Percentiles rank a stretch among this genome's conserved stretches.
These are phyloP conservation scores for Fusarium domesticum DNA, from an alignment of 2,329 filamentous ascomycete genomes.

Conservation along the genomic window DNA sequence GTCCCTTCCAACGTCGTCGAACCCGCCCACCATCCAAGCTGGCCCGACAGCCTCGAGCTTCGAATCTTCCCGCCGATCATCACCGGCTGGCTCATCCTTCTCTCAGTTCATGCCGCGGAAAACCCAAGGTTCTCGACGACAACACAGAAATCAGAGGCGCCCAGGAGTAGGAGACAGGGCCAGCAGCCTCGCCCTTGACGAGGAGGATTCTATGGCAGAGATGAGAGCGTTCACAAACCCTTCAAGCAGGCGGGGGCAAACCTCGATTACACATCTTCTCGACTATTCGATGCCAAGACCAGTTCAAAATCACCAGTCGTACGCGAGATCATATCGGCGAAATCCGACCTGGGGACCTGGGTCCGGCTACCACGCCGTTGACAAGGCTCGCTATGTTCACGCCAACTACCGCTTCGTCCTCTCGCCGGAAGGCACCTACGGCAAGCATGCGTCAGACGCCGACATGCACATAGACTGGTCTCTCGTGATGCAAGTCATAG, in stretches of 20 bases:
- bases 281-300: constrained; percentile 81
- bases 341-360: constrained; percentile 81
- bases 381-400: constrained; percentile 88
- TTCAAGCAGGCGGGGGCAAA: constrained; percentile 81
- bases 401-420: constrained; percentile 98
- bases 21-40: constrained; percentile 40
- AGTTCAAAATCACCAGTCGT: constrained; percentile 54
- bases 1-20: constrained; percentile 46
- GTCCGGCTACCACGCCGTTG: constrained; percentile 83
- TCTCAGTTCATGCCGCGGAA: constrained; percentile 60
- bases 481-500: constrained; percentile 85
- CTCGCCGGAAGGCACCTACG: constrained; percentile 75
- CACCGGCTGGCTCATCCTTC: constrained; percentile 34
- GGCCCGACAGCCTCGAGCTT: constrained; percentile 46
- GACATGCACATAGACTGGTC: constrained; percentile 90
- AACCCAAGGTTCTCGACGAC: constrained; percentile 71
- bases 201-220: constrained; percentile 88
- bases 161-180: constrained; percentile 49
- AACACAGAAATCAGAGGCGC: constrained; percentile 78
- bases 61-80: constrained; percentile 50
- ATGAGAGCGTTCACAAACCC: constrained; percentile 58
- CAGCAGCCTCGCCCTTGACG: constrained; percentile 46
- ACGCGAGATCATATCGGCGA: constrained; percentile 59
- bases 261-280: constrained; percentile 94
- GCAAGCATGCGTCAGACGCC: constrained; percentile 76